A percentile compares a stretch with the other conserved stretches of the same genome.
phyloP scores from a whole-genome alignment of 2,329 filamentous ascomycete species.

The Talaromyces sp. region DNA sequence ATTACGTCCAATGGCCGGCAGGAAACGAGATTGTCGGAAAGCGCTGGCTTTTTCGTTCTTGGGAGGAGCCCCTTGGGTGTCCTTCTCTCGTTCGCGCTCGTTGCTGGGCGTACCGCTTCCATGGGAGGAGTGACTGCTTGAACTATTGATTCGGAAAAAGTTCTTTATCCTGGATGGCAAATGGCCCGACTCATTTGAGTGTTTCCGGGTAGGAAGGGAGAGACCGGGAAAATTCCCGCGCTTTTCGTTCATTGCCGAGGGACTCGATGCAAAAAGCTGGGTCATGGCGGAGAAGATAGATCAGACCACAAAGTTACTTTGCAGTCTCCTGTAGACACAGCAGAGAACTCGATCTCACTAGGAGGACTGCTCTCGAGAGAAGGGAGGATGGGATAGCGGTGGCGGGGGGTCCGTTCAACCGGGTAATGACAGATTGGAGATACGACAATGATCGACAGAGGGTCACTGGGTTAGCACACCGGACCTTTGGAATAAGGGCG shows the following conservation, averaged over 20 bases:
- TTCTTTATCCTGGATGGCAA: conserved; percentile 68
- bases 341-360: conserved; percentile 3
- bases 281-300: conserved; percentile 38
- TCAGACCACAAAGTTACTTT: background rate
- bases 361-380: conserved; percentile 13
- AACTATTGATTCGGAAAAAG: conserved; percentile 68
- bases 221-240: conserved; percentile 50
- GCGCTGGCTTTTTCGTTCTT: conserved; percentile 66
- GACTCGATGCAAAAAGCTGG: conserved; percentile 45
- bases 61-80: conserved; percentile 47
- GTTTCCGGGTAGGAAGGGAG: conserved; percentile 49
- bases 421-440: conserved; percentile 19
- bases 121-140: conserved; percentile 49
- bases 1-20: conserved; percentile 82
- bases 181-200: conserved; percentile 49
- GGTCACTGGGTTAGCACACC: conserved; percentile 11
- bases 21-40: conserved; percentile 84
- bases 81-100: conserved; percentile 39
- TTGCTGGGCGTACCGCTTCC: conserved; percentile 29
- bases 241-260: conserved; percentile 49
- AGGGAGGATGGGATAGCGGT: conserved; percentile 11
- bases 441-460: conserved; percentile 13
- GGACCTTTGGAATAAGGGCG: conserved; percentile 18
- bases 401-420: conserved; percentile 10
- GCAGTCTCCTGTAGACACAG: background rate